Percentiles rank a stretch among this genome's conserved stretches.
These are phyloP conservation scores for Fusarium agapanthi DNA, from an alignment of 2,329 filamentous ascomycete genomes.

Conservation along the genomic window DNA sequence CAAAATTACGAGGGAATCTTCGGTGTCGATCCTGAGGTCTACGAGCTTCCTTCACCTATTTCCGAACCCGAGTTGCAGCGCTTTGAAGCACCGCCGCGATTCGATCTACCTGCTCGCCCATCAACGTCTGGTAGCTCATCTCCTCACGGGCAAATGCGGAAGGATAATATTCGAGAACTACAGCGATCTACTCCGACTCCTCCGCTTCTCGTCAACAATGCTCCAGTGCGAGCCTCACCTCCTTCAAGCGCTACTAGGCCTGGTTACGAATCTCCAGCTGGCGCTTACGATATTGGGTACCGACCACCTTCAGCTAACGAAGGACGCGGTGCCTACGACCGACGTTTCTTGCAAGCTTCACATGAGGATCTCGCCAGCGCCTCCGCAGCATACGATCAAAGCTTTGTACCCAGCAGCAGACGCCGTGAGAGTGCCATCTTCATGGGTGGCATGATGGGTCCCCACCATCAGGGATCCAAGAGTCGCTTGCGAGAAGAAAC, in stretches of 20 bases:
- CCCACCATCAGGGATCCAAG: slow-evolving; percentile 61
- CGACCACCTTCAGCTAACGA: slow-evolving; percentile 41
- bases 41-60: slow-evolving; percentile 61
- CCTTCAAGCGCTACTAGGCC: slow-evolving; percentile 53
- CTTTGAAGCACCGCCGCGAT: slow-evolving; percentile 44
- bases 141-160: slow-evolving; percentile 59
- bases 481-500: slow-evolving; percentile 65
- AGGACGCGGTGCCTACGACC: slow-evolving; percentile 48
- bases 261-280: slow-evolving; percentile 55
- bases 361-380: slow-evolving; percentile 38
- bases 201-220: slow-evolving; percentile 51
- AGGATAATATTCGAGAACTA: slow-evolving; percentile 43
- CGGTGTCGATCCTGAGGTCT: slow-evolving; percentile 72
- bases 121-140: slow-evolving; percentile 61
- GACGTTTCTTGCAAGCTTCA: slow-evolving; percentile 46
- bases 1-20: slow-evolving; percentile 92
- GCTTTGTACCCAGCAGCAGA: slow-evolving; percentile 56
- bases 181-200: slow-evolving; percentile 59
- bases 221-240: slow-evolving; percentile 50
- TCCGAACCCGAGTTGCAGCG: slow-evolving; percentile 50
- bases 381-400: slow-evolving; percentile 48
- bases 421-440: slow-evolving; percentile 71
- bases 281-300: slow-evolving; percentile 56
- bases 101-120: slow-evolving; percentile 54
- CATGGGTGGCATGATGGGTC: slow-evolving; percentile 56